Evolutionary conservation across 352 stramenopile genomes (phyloP), one percentile per base, ranked within the genome.

Genomic region (Lagenidium giganteum): DNA sequence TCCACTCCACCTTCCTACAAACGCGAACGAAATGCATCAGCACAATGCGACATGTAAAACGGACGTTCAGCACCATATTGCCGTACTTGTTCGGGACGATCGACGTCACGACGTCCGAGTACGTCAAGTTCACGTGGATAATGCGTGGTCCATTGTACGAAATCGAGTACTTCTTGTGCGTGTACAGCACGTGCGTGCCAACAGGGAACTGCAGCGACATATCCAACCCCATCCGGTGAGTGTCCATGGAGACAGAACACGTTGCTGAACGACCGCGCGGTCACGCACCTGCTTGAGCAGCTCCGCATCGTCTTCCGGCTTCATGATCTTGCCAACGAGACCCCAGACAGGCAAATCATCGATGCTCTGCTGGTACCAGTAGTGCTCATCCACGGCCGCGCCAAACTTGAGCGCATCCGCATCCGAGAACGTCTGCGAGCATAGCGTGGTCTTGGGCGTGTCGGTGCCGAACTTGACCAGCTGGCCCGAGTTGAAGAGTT

Each of bases 311-410:
- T 97, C 83, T 4, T 85, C 83, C 11, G 77, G 74, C 41, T 89
- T 93, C 61, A 98, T 84, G 40, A 98, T 87, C 67, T 98, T 97
- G 21, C 97, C 97, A 20, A 99, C 96, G 55, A 98, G 96, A 8
- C 96, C 96, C 96, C 96, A 99, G 17, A 99, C 77, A 8, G 97
- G 97, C 41, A 99, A 68, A 56, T 99, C 96, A 47, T 99, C 97
- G 17, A 99, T 68, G 57, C 97, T 98, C 81, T 99, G 92, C 71
- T 99, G 95, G 69, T 99, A 99, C 85, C 97, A 98, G 61, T 98
- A 99, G 64, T 98, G 90, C 44, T 98, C 90, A 42, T 95, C 80
- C 35, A 98, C 81, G 22, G 82, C 79, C 4, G 77, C 77, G 12
- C 65, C 77, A 58, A 93, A 92, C 38, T 87, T 69, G 48, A 90